Evolutionary conservation across 2,329 filamentous ascomycete genomes (phyloP), one percentile per base, ranked within the genome.

Genomic region (Colletotrichum coccodes): DNA sequence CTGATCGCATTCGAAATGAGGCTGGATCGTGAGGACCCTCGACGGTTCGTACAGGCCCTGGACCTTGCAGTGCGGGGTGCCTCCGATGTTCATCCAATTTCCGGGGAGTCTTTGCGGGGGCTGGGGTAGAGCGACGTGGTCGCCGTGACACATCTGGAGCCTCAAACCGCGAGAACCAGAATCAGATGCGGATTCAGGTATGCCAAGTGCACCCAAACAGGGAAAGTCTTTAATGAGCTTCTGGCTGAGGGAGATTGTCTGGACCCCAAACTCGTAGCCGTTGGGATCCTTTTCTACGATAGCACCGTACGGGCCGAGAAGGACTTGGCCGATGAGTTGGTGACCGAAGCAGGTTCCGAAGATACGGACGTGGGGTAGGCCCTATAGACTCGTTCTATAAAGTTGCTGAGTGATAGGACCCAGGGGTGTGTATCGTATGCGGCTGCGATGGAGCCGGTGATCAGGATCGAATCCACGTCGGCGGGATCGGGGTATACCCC

Each of bases 261-360:
- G 81, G 4, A 84, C 82, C 3, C 83, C 81, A 16, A 84, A 74
- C 72, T 86, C 84, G 82, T 83, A 85, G 1, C 82, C 82, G 21
- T 75, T 77, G 2, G 80, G 76, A 38, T 77, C 81, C 70, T 78
- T 78, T 11, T 77, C 79, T 2, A 83, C 76, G 32, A 75, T 74
- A 5, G 57, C 57, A 36, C 63, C 63, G 32, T 66, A 58, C 8
- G 63, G 57, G 23, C 58, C 58, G 6, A 66, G 80, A 32, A 83
- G 73, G 3, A 83, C 83, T 3, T 83, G 76, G 2, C 79, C 84
- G 36, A 86, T 71, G 32, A 86, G 84, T 73, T 86, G 83, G 57
- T 86, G 83, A 1, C 84, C 83, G 70, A 85, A 86, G 70, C 84
- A 86, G 42, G 85, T 77, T 1, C 84, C 84, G 11, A 85, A 76